Base-by-base conservation (phyloP, 768 basidiomycete genomes). In the Tephrocybe rancida region DNA sequence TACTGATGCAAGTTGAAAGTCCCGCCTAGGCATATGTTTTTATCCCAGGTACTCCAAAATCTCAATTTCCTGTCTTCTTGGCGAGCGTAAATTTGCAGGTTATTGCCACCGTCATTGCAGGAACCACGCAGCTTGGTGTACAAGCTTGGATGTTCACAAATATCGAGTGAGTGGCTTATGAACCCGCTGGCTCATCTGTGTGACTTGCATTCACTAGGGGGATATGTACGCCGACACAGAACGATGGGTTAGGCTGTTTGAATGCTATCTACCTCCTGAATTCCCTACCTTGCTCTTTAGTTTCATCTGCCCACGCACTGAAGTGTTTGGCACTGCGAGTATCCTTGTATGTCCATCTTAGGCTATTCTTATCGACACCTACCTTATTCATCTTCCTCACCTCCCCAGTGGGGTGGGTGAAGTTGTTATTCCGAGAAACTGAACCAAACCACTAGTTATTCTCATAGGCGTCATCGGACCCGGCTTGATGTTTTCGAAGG, bases 81-180 rank as follows among this genome's bases (percentile, higher is more conserved):
- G 30, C 13, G 30, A 32, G 30, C 6, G 6, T 13, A 13, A 32
- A 6, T 32, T 32, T 32, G 7, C 13, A 87, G 68, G 70, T 90
- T 30, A 61, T 82, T 38, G 87, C 82, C 19, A 74, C 79, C 5
- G 55, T 77, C 4, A 62, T 89, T 22, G 82, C 86, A 1, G 86
- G 83, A 38, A 86, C 85, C 0, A 80, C 84, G 10, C 87, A 87
- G 55, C 74, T 88, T 5, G 84, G 77, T 14, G 84, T 88, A 14
- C 86, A 88, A 61, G 67, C 72, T 8, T 72, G 83, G 84, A 86
- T 86, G 83, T 86, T 86, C 59, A 71, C 73, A 14, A 75, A 82
- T 53, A 80, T 87, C 27, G 46, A 61, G 65, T 67, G 55, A 32
- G 70, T 58, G 48, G 38, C 59, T 70, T n/a, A n/a, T n/a, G n/a